Conservation (phyloP, 805 yeast genomes). For the Saccharomyces jurei region DNA sequence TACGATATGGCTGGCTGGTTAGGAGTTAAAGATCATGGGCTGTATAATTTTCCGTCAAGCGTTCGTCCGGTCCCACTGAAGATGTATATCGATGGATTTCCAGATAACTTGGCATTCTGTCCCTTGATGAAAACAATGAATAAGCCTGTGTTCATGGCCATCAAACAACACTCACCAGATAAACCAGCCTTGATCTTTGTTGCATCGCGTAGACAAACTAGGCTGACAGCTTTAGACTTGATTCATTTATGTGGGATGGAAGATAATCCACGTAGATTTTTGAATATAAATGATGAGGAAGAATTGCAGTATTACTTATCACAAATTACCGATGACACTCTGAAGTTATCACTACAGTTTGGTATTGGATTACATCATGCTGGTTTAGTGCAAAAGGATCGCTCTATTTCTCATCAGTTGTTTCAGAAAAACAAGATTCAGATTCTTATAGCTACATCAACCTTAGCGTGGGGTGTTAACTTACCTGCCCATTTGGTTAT, state of each 20-base stretch:
- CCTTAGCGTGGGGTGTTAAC: slow-evolving; percentile 99
- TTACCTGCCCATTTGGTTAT: slow-evolving; percentile 98
- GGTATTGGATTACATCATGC: slow-evolving; percentile 98
- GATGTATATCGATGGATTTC: slow-evolving; percentile 81
- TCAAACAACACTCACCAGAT: slow-evolving; percentile 86
- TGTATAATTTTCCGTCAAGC: slow-evolving; percentile 87
- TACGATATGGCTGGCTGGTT: slow-evolving; percentile 91
- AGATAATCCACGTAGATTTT: slow-evolving; percentile 53
- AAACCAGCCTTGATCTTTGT: slow-evolving; percentile 94
- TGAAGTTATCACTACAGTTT: slow-evolving; percentile 56
- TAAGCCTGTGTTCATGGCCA: slow-evolving; percentile 84
- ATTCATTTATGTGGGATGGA: slow-evolving; percentile 63
- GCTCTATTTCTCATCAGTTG: slow-evolving; percentile 81
- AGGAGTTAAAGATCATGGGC: slow-evolving; percentile 82
- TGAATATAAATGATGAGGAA: slow-evolving; percentile 60
- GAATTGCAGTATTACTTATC: slow-evolving; percentile 78
- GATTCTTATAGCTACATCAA: slow-evolving; percentile 90
- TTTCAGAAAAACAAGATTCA: slow-evolving; percentile 77
- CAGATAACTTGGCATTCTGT: slow-evolving; percentile 70
- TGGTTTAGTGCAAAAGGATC: slow-evolving; percentile 83
- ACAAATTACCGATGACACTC: slow-evolving; percentile 80
- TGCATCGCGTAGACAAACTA: slow-evolving; percentile 89
- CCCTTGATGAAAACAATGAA: slow-evolving; percentile 63
- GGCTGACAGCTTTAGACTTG: slow-evolving; percentile 69
- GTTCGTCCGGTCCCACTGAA: slow-evolving; percentile 91